Evolutionary conservation across 2,329 filamentous ascomycete species (phyloP).

Genomic region (Neocatenulostroma microsporum): DNA sequence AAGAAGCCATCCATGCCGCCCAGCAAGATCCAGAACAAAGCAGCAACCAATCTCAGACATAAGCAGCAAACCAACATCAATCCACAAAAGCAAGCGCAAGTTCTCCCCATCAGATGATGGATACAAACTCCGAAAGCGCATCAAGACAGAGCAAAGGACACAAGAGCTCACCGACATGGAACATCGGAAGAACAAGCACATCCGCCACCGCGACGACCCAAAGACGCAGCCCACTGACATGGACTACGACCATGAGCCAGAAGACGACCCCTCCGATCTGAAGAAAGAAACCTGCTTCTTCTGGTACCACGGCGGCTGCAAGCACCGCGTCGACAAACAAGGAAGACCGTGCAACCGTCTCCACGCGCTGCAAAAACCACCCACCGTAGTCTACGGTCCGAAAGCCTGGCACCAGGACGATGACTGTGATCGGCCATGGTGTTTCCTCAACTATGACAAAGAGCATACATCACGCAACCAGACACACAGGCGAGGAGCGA

Average conservation of each 20-base stretch:
- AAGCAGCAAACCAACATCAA: too few relatives aligned
- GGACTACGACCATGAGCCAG: neutral
- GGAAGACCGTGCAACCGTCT: neutral
- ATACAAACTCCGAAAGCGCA: too few relatives aligned
- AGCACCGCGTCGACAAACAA: too few relatives aligned
- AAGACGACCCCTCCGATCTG: neutral
- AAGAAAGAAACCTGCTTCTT: conserved; percentile 3
- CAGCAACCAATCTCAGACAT: neutral
- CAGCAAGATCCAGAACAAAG: neutral
- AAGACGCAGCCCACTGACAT: neutral
- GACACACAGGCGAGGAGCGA: neutral
- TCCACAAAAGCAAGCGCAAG: too few relatives aligned
- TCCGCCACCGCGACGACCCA: neutral
- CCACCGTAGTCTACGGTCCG: too few relatives aligned
- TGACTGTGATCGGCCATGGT: neutral
- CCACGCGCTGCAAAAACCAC: neutral
- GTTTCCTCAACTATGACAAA: neutral
- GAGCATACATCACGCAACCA: neutral
- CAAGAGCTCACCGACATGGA: neutral
- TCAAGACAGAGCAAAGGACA: neutral
- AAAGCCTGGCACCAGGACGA: too few relatives aligned
- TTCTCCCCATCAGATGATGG: too few relatives aligned
- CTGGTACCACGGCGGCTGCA: conserved; percentile 1
- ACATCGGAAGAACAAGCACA: neutral
- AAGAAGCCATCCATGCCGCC: neutral